Evolutionary conservation across 176 grass and related monocot genomes (phyloP).

Genomic region (Bonia amplexicaulis): DNA sequence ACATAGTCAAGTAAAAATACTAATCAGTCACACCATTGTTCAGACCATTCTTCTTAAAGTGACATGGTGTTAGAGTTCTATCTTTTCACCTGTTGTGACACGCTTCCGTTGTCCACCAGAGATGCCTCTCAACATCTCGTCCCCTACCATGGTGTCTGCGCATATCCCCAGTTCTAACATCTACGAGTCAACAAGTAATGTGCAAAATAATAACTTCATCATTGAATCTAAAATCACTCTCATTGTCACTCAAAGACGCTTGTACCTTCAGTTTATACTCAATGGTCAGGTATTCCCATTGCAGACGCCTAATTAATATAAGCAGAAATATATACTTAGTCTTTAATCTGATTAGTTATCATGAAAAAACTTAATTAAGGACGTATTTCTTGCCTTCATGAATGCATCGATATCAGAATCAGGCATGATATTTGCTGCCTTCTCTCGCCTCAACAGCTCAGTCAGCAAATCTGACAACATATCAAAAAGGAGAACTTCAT

Average conservation of each 20-base stretch:
- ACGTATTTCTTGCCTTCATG: slow-evolving; percentile 62
- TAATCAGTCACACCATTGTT: no score
- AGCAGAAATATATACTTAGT: not conserved
- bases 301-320: slow-evolving; percentile 47
- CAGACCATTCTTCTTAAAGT: no score
- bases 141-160: slow-evolving; percentile 37
- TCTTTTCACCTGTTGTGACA: slow-evolving; percentile 69
- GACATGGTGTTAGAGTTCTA: no score
- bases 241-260: not conserved
- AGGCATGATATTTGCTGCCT: slow-evolving; percentile 75
- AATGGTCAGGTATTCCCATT: slow-evolving; percentile 49
- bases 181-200: not conserved
- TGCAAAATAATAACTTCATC: not conserved
- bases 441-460: slow-evolving; percentile 80
- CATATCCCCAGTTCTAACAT: slow-evolving; percentile 11
- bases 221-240: not conserved
- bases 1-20: no score
- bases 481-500: not conserved
- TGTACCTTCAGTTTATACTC: slow-evolving; percentile 89
- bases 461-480: slow-evolving; percentile 58
- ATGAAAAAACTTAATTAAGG: not conserved
- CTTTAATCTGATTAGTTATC: not conserved
- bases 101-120: slow-evolving; percentile 91
- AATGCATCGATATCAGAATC: slow-evolving; percentile 83
- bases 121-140: slow-evolving; percentile 53